Evolutionary conservation across 176 grass and related monocot genomes (phyloP).

Genomic region (Oryza glaberrima): DNA sequence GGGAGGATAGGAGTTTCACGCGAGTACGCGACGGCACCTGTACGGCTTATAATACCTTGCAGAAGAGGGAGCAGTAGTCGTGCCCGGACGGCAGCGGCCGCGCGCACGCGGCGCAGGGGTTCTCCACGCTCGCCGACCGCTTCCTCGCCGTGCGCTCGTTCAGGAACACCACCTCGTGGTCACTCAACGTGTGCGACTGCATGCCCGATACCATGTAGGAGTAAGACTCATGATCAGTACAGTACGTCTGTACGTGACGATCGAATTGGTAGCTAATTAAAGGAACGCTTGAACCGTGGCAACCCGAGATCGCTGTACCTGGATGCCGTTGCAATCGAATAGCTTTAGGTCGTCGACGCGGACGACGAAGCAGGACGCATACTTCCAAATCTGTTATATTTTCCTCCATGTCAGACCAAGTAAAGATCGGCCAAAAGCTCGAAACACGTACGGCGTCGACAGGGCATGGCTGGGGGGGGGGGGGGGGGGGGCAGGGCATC

Average conservation of each 20-base stretch:
- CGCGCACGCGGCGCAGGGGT: conserved; percentile 47
- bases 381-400: conserved; percentile 52
- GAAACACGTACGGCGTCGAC: neutral
- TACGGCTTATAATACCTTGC: conserved; percentile 33
- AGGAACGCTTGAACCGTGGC: no score
- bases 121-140: conserved; percentile 31
- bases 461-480: no score
- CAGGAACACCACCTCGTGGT: conserved; percentile 64
- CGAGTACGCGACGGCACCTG: neutral
- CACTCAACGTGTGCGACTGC: conserved; percentile 56
- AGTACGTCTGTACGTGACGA: neutral
- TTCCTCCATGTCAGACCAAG: neutral
- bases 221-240: neutral
- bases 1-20: neutral
- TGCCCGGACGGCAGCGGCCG: conserved; percentile 34
- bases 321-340: conserved; percentile 51
- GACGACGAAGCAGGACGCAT: conserved; percentile 57
- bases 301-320: conserved; percentile 30
- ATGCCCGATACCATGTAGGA: neutral
- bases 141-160: conserved; percentile 60
- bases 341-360: conserved; percentile 53
- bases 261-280: no score
- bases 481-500: no score
- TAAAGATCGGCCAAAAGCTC: neutral
- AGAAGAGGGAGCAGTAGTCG: conserved; percentile 52